A percentile compares a stretch with the other conserved stretches of the same genome.
Evolutionary conservation across 257 asterid genomes (phyloP).

Genomic region (Ophiorrhiza pumila): DNA sequence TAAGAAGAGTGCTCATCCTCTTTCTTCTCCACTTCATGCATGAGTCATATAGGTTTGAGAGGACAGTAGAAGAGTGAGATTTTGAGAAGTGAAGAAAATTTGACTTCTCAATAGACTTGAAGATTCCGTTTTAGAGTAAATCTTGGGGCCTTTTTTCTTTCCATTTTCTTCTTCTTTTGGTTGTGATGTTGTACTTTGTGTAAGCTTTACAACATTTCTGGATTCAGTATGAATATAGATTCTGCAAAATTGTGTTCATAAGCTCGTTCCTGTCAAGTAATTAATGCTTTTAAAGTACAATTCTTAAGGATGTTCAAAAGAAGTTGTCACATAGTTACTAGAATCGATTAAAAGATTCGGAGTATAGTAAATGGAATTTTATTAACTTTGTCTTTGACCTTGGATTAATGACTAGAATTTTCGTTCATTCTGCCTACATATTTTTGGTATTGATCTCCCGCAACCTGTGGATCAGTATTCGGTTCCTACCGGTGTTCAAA

Average conservation of each 20-base stretch:
- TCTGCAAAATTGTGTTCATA: slow-evolving; percentile 23
- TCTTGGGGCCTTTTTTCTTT: slow-evolving; percentile 25
- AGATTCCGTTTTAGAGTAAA: slow-evolving; percentile 30
- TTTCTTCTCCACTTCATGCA: slow-evolving; percentile 66
- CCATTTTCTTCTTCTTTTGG: slow-evolving; percentile 21
- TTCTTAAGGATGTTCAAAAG: too few species aligned
- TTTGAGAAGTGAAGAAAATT: slow-evolving; percentile 40
- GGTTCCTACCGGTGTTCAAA: too few species aligned
- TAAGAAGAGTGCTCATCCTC: slow-evolving; percentile 83
- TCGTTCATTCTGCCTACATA: too few species aligned
- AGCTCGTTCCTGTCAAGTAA: not conserved
- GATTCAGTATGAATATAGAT: slow-evolving; percentile 34
- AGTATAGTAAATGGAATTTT: too few species aligned
- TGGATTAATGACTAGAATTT: too few species aligned
- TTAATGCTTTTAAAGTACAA: not conserved
- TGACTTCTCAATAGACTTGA: slow-evolving; percentile 29
- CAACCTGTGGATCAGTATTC: too few species aligned
- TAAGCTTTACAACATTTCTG: slow-evolving; percentile 49
- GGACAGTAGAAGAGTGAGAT: slow-evolving; percentile 31
- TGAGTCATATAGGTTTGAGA: slow-evolving; percentile 32
- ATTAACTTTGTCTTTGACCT: too few species aligned
- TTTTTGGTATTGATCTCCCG: too few species aligned
- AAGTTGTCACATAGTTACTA: too few species aligned
- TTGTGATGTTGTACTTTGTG: slow-evolving; percentile 62
- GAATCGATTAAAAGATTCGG: too few species aligned